A percentile compares a stretch with the other conserved stretches of the same genome.
Conservation (phyloP, 108 stramenopile species). For the Parmales sp. region DNA sequence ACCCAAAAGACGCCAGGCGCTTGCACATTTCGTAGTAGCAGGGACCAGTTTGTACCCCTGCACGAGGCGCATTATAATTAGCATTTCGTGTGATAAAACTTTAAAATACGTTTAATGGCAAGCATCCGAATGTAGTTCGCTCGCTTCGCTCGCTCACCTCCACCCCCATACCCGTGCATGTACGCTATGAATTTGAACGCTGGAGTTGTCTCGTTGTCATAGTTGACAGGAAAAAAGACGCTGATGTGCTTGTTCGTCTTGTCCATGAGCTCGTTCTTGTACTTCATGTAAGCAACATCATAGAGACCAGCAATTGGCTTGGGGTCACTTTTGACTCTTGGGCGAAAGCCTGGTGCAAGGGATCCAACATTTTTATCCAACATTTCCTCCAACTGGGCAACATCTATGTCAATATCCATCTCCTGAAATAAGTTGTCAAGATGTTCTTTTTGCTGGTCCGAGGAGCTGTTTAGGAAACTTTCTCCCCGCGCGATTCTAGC, state of each 20-base stretch:
- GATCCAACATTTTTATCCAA: background rate
- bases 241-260: background rate
- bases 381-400: too few relatives aligned
- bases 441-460: too few relatives aligned
- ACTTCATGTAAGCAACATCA: background rate
- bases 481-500: too few relatives aligned
- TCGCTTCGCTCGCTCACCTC: background rate
- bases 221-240: background rate
- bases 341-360: background rate
- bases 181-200: background rate
- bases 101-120: too few relatives aligned
- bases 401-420: too few relatives aligned
- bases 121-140: too few relatives aligned
- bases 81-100: too few relatives aligned
- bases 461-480: too few relatives aligned
- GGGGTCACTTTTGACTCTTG: background rate
- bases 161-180: background rate
- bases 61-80: too few relatives aligned
- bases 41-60: background rate
- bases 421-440: too few relatives aligned
- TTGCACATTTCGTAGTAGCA: background rate
- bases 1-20: background rate
- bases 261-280: background rate
- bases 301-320: background rate
- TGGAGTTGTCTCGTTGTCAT: background rate